Conservation (phyloP, 1,284 basidiomycete genomes). For the Cryptococcus jaspeensis region DNA sequence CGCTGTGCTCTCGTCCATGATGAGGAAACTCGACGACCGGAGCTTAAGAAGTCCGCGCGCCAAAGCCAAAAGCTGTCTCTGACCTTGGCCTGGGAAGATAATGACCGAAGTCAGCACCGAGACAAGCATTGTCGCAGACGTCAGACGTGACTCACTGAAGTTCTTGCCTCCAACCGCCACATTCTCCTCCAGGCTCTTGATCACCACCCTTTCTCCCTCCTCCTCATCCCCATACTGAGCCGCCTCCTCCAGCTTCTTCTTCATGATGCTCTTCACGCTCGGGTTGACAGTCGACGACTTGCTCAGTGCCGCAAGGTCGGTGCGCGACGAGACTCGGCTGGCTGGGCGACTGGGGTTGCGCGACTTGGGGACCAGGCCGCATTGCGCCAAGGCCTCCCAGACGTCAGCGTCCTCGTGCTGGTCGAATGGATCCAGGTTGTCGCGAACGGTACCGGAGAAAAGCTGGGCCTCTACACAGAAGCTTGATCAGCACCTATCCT, state of each 20-base stretch:
- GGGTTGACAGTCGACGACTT: not conserved
- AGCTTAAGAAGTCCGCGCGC: constrained; percentile 58
- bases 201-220: constrained; percentile 50
- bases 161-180: constrained; percentile 56
- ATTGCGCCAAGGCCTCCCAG: constrained; percentile 56
- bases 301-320: constrained; percentile 2
- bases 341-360: constrained; percentile 30
- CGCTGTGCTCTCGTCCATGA: constrained; percentile 59
- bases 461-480: constrained; percentile 49
- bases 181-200: constrained; percentile 54
- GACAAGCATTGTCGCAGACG: not conserved
- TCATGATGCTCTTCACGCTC: constrained; percentile 9
- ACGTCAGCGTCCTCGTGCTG: constrained; percentile 55
- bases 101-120: not conserved
- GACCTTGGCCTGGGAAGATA: constrained; percentile 54
- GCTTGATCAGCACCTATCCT: not conserved
- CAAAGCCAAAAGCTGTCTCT: constrained; percentile 58
- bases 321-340: constrained; percentile 17
- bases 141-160: constrained; percentile 27
- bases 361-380: constrained; percentile 46
- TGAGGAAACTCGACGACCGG: constrained; percentile 54
- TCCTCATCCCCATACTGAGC: constrained; percentile 21
- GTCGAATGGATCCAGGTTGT: constrained; percentile 55
- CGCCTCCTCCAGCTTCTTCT: constrained; percentile 15
- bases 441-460: constrained; percentile 52